phyloP scores from a whole-genome alignment of 768 basidiomycete species.

The Pleurotus ostreatus region DNA sequence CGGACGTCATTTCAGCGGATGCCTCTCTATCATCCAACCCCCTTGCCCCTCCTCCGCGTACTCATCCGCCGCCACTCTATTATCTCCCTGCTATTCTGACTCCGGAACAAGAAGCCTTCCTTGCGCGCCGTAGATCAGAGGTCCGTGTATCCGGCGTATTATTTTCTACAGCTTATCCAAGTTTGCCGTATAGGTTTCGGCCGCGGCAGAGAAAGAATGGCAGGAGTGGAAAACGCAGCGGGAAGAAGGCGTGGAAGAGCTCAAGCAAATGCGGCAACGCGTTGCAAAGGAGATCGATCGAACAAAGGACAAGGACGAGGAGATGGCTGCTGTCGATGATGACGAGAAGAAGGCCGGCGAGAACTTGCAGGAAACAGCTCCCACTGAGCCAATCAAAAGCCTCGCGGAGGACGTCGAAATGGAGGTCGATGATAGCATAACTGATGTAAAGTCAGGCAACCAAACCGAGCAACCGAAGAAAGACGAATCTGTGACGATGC shows the following conservation, averaged over 20 bases:
- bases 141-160: slow-evolving; percentile 27
- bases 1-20: slow-evolving; percentile 54
- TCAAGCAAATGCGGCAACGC: slow-evolving; percentile 54
- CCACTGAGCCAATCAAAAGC: slow-evolving; percentile 11
- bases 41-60: slow-evolving; percentile 48
- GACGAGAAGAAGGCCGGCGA: slow-evolving; percentile 17
- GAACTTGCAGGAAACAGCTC: slow-evolving; percentile 19
- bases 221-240: slow-evolving; percentile 59
- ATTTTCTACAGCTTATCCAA: background rate
- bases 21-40: slow-evolving; percentile 23
- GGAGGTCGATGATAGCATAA: slow-evolving; percentile 35
- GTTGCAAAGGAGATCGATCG: slow-evolving; percentile 64
- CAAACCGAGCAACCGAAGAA: slow-evolving; percentile 39
- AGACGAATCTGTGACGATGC: slow-evolving; percentile 49
- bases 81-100: slow-evolving; percentile 71
- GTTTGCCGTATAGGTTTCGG: slow-evolving; percentile 41
- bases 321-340: slow-evolving; percentile 26
- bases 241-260: slow-evolving; percentile 52
- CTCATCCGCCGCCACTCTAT: slow-evolving; percentile 74
- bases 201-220: slow-evolving; percentile 71
- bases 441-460: slow-evolving; percentile 31
- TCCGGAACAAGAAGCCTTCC: slow-evolving; percentile 65
- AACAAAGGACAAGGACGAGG: slow-evolving; percentile 28
- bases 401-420: slow-evolving; percentile 25
- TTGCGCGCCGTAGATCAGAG: slow-evolving; percentile 59